Conservation (phyloP, 495 filamentous ascomycete species). For the Penicillium lividum region DNA sequence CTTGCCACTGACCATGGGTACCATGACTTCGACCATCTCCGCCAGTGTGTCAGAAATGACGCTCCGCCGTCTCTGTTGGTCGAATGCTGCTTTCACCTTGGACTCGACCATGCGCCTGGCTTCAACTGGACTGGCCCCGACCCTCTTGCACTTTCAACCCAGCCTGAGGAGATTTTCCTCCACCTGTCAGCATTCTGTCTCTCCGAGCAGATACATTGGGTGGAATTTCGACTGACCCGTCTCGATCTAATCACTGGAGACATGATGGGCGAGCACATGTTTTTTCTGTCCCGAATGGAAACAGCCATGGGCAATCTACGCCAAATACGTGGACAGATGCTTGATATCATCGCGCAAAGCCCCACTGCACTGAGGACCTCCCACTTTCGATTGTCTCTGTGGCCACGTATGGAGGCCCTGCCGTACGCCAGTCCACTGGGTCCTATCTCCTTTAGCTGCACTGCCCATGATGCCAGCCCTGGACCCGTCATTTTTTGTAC, state of each 20-base stretch:
- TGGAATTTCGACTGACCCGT: conserved; percentile 10
- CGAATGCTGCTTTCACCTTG: conserved; percentile 9
- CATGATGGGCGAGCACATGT: conserved; percentile 11
- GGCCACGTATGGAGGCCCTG: conserved; percentile 7
- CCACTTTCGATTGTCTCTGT: conserved; percentile 5
- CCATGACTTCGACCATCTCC: background rate
- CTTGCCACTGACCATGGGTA: conserved; percentile 7
- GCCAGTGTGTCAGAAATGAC: background rate
- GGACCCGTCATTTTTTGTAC: background rate
- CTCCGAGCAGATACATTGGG: conserved; percentile 6
- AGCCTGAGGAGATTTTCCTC: conserved; percentile 12
- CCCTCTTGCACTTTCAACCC: conserved; percentile 5
- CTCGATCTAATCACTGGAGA: background rate
- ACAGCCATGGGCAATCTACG: conserved; percentile 9
- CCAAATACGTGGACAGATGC: conserved; percentile 6
- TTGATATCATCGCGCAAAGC: conserved; percentile 5
- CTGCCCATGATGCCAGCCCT: background rate
- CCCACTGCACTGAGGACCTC: background rate
- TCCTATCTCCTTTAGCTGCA: background rate
- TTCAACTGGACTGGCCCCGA: conserved; percentile 13
- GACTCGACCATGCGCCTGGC: background rate
- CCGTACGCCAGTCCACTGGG: background rate
- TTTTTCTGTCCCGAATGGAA: conserved; percentile 13
- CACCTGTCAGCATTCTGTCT: conserved; percentile 7
- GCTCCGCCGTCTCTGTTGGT: background rate